phyloP scores from a whole-genome alignment of 2,329 filamentous ascomycete genomes.

The Fusarium haematococcum region DNA sequence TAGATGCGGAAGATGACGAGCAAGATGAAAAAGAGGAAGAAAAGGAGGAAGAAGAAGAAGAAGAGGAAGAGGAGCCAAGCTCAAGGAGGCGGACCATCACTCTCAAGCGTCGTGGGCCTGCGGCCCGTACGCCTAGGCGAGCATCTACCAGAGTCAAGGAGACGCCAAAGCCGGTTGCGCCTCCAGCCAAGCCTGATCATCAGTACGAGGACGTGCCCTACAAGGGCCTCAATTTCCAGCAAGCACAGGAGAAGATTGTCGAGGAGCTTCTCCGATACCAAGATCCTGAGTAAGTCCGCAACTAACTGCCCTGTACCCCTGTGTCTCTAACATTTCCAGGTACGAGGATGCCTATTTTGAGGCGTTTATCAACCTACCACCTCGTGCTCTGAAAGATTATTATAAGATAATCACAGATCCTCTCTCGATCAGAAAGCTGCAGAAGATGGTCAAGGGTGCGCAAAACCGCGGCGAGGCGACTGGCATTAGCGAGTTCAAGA shows the following conservation, averaged over 20 bases:
- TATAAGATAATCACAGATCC: constrained; percentile 87
- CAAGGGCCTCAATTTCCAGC: constrained; percentile 80
- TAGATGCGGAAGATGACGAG: constrained; percentile 48
- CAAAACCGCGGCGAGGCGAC: constrained; percentile 75
- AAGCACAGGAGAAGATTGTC: constrained; percentile 88
- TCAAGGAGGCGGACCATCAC: constrained; percentile 54
- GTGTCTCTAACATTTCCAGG: constrained; percentile 54
- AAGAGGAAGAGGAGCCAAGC: constrained; percentile 44
- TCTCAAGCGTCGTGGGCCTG: constrained; percentile 52
- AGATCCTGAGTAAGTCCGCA: constrained; percentile 69
- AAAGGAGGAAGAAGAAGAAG: constrained; percentile 47
- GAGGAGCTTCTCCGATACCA: constrained; percentile 78
- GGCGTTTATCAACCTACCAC: constrained; percentile 83
- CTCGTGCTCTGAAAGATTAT: constrained; percentile 83
- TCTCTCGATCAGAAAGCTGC: constrained; percentile 80
- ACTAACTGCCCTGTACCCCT: not conserved
- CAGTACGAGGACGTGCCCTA: constrained; percentile 71
- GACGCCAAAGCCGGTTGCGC: constrained; percentile 51
- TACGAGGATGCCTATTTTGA: constrained; percentile 77
- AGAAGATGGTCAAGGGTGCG: constrained; percentile 81
- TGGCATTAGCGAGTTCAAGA: constrained; percentile 77
- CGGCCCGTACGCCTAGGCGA: constrained; percentile 49
- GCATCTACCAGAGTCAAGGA: constrained; percentile 47
- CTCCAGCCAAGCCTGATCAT: constrained; percentile 60
- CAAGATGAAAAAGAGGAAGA: constrained; percentile 48